phyloP scores from a whole-genome alignment of 164 flowering plant species.

The Macadamia integrifolia region DNA sequence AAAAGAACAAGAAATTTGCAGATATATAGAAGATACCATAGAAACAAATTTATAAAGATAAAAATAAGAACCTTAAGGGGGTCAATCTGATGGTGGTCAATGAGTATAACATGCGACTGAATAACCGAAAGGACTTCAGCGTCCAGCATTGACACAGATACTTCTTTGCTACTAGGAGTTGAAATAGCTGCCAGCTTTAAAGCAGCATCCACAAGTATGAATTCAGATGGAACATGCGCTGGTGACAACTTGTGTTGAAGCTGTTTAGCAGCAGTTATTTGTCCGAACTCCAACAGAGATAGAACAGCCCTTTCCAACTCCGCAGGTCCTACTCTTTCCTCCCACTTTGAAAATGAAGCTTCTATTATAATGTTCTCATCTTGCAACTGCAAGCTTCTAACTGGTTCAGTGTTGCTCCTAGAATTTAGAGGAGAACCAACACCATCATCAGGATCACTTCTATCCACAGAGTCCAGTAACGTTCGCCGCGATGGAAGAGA shows the following conservation, averaged over 20 bases:
- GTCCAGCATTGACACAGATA: slow-evolving; percentile 49
- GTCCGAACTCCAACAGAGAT: slow-evolving; percentile 93
- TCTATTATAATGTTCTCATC: slow-evolving; percentile 62
- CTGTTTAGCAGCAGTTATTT: slow-evolving; percentile 88
- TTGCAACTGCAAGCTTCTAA: slow-evolving; percentile 24
- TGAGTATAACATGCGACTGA: slow-evolving; percentile 37
- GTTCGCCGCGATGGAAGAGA: slow-evolving; percentile 46
- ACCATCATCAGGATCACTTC: slow-evolving; percentile 49
- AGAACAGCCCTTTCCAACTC: slow-evolving; percentile 97
- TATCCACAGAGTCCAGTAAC: slow-evolving; percentile 48
- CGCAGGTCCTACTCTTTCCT: slow-evolving; percentile 83
- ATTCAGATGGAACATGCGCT: slow-evolving; percentile 61
- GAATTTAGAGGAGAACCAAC: slow-evolving; percentile 18
- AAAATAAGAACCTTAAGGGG: slow-evolving; percentile 63
- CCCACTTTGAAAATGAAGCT: slow-evolving; percentile 81
- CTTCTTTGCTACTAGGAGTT: slow-evolving; percentile 37
- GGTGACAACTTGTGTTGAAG: slow-evolving; percentile 93
- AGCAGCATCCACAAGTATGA: slow-evolving; percentile 70
- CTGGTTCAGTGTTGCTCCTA: slow-evolving; percentile 30
- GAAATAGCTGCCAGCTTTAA: slow-evolving; percentile 70
- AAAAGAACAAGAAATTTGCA: no score
- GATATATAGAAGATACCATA: not conserved
- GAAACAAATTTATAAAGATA: not conserved
- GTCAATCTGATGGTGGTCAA: slow-evolving; percentile 30
- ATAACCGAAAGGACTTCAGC: slow-evolving; percentile 56